Evolutionary conservation across 1,284 basidiomycete species (phyloP), one percentile per base, ranked within the genome.

Genomic region (Fomitopsis schrenkii): DNA sequence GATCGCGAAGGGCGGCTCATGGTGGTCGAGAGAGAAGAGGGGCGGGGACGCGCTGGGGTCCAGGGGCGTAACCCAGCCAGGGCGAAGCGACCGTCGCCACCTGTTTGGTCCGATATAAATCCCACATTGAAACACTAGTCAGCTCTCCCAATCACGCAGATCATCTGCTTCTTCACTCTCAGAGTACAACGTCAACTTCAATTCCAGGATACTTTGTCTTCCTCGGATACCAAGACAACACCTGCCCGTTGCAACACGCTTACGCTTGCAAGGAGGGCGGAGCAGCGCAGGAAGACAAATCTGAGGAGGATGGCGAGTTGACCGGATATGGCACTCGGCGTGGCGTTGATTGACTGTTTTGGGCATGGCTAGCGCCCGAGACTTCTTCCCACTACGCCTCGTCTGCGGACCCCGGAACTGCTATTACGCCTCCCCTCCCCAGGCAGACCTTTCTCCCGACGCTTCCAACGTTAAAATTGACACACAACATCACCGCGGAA

Each of bases 331-430:
- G 64, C 63, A 63, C 63, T 67, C 68, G 67, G 65, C 68, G 68
- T 69, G 70, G 71, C 70, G 68, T 70, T 71, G 69, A 71, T 70
- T 72, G 65, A 69, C 72, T 67, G 64, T 67, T 72, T 67, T 62
- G 68, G 70, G 59, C 58, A 40, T 7, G 40, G 50, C 62, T 66
- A 64, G 62, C 66, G 66, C 71, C 71, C 61, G 68, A 70, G 69
- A 68, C 70, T 69, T 71, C 67, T 68, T 68, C 67, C 68, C 69
- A 68, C 69, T 69, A 70, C 67, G 69, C 68, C 68, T 60, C 59
- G 38, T 55, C 45, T 50, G 28, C 66, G 66, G 67, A 68, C 65
- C 66, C 66, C 67, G 61, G 65, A 64, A 67, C 64, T 62, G 62
- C 62, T 42, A 28, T 45, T 58, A 57, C 45, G 56, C 42, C 19